Base-by-base conservation (phyloP, 352 stramenopile species). In the Elongisporangium undulatum region DNA sequence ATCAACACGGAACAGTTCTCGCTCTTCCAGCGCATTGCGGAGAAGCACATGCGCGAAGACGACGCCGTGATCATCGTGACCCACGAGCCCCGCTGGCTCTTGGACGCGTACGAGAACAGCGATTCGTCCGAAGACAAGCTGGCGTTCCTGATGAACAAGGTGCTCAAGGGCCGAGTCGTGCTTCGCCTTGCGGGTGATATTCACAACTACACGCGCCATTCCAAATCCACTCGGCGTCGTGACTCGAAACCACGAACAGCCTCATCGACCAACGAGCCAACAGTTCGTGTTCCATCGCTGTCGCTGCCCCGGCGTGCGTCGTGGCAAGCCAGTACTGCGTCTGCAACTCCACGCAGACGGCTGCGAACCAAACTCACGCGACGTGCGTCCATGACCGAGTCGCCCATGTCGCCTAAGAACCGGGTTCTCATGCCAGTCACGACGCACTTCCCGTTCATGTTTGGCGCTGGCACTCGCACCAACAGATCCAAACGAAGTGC, bases 141-240 rank as follows among this genome's bases (percentile, higher is more conserved):
- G 2, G 78, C 82, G 22, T 87, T 88, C 51, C 63, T 95, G 16
- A 80, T 94, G n/a, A 71, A 87, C 45, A 79, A 82, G 7, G 68
- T 91, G 21, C 69, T 95, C 0, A 74, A 87, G n/a, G 85, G 82
- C 4, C 77, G 84, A 24, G 83, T 94, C 19, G 77, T 85, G 10
- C 41, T 95, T 9, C 77, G 86, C 8, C 74, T 98, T 39, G 91
- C 93, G 13, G 93, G 93, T 3, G 93, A 98, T 71, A 85, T 98
- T 26, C 93, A 98, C 74, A 96, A 98, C 70, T 98, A 98, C 71
- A 96, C 87, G 53, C 75, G 93, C 0, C 87, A 98, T 67, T 92
- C 93, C 57, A 70, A 12, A 58, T 61, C n/a, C 67, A 73, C 62
- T 77, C 66, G 23, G 71, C 69, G 51, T 65, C 60, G 9, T 65